Percentiles rank a stretch among this genome's conserved stretches.
phyloP scores from a whole-genome alignment of 805 yeast species.

The Pichia occidentalis region DNA sequence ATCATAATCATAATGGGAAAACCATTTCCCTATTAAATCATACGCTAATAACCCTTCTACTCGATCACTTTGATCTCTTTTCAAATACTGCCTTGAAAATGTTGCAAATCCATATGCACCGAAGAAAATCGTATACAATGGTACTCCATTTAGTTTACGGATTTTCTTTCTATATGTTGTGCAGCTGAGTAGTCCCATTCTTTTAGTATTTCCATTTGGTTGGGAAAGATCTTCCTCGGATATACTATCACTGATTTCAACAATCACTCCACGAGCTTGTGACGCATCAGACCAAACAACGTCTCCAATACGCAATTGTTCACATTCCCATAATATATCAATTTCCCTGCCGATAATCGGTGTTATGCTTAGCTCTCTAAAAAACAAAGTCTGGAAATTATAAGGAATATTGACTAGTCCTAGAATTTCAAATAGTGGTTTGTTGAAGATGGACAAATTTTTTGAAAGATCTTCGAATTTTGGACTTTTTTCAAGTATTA shows the following conservation, averaged over 20 bases:
- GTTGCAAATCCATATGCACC: constrained; percentile 11
- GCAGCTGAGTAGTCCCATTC: too few relatives aligned
- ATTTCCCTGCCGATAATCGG: too few relatives aligned
- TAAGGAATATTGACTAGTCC: too few relatives aligned
- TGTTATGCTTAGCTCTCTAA: too few relatives aligned
- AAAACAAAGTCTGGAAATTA: too few relatives aligned
- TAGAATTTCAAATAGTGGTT: too few relatives aligned
- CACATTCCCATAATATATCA: constrained; percentile 5
- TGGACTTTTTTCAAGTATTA: too few relatives aligned
- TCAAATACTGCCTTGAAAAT: constrained; percentile 8
- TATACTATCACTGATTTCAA: constrained; percentile 5
- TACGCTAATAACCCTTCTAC: constrained; percentile 10
- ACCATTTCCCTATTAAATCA: constrained; percentile 12
- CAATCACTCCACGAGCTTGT: constrained; percentile 8
- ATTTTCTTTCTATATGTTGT: background rate
- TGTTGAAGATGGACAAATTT: too few relatives aligned
- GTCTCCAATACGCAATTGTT: constrained; percentile 7
- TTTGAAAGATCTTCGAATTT: too few relatives aligned
- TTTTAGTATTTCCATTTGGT: too few relatives aligned
- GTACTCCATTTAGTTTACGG: constrained; percentile 1
- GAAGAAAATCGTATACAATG: constrained; percentile 7
- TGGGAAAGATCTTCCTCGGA: background rate
- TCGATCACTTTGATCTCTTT: constrained; percentile 7
- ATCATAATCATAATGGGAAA: constrained; percentile 9
- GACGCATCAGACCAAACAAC: constrained; percentile 12